Base-by-base conservation (phyloP, 441 rosid genomes). In the Hura crepitans region DNA sequence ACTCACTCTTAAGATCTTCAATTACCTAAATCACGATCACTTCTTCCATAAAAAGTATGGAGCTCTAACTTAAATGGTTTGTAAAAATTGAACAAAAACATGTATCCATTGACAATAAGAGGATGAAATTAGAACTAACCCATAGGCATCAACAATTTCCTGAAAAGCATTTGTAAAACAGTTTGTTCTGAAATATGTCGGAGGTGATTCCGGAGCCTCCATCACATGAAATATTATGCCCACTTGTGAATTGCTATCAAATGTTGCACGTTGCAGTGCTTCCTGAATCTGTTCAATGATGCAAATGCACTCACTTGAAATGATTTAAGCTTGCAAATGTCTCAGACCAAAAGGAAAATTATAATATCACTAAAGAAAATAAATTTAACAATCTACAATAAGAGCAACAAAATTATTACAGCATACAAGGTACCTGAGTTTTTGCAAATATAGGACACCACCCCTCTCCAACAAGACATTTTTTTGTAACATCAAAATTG, bases 381-480 rank as follows among this genome's bases (percentile, higher is more conserved):
- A 49, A 63, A 9, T 30, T 65, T 62, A 22, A 65, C 68, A 54
- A 53, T 27, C 33, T 39, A 74, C 30, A 2, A n/a, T 50, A n/a
- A 46, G 14, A 64, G 55, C 45, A 49, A 50, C 22, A 14, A 35
- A 30, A 65, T 37, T n/a, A 71, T 14, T n/a, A 57, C 43, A 66
- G 50, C 53, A 57, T 35, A 67, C 50, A 68, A 70, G 56, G 73
- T 85, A 93, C 99, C 96, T 92, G 88, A 70, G 86, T 66, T 85
- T 85, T 92, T 46, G 99, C 98, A 82, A 89, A 96, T 73, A 86
- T 72, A 61, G 98, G 97, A 69, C 99, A 92, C 96, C 99, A 94
- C 47, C 99, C 97, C 84, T 94, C 99, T 59, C 99, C 97, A 69
- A 94, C 94, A 68, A 94, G 97, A 78, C 97, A 94, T 80, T 94